Evolutionary conservation across 768 basidiomycete species (phyloP).

Genomic region (Boletus rubropictus): DNA sequence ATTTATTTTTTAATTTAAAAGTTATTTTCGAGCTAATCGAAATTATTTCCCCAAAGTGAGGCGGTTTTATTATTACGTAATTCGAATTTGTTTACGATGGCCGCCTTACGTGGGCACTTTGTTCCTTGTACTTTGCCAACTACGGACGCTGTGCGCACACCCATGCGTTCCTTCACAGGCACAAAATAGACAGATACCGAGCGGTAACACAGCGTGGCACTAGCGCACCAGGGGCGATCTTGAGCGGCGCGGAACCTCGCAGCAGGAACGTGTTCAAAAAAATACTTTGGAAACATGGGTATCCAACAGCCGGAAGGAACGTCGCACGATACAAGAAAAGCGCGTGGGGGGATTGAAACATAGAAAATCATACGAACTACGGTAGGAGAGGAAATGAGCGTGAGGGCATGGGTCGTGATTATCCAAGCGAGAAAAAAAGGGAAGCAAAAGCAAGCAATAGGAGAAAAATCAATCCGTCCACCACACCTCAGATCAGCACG

Average conservation of each 20-base stretch:
- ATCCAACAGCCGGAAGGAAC: not conserved
- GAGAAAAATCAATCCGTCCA: not conserved
- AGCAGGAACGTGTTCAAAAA: not conserved
- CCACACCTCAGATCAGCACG: not conserved
- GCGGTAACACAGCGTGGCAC: not conserved
- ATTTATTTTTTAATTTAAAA: not conserved
- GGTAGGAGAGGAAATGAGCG: constrained; percentile 4
- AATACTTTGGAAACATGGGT: too few species aligned
- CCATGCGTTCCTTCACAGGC: not conserved
- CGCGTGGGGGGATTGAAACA: not conserved
- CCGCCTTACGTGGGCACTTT: not conserved
- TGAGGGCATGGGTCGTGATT: not conserved
- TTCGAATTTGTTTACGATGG: too few species aligned
- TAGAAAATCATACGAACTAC: not conserved
- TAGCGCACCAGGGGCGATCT: not conserved
- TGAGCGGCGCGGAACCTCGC: too few species aligned
- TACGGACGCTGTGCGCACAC: not conserved
- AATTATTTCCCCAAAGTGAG: too few species aligned
- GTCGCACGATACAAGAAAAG: not conserved
- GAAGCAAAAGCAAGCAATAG: not conserved
- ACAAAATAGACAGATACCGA: not conserved
- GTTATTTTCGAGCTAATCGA: not conserved
- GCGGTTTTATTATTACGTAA: not conserved
- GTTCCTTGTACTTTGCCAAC: not conserved
- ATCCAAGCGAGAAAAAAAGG: not conserved